Base-by-base conservation (phyloP, 371 early-diverging fungal genomes). In the Dinochytrium kinnereticum region DNA sequence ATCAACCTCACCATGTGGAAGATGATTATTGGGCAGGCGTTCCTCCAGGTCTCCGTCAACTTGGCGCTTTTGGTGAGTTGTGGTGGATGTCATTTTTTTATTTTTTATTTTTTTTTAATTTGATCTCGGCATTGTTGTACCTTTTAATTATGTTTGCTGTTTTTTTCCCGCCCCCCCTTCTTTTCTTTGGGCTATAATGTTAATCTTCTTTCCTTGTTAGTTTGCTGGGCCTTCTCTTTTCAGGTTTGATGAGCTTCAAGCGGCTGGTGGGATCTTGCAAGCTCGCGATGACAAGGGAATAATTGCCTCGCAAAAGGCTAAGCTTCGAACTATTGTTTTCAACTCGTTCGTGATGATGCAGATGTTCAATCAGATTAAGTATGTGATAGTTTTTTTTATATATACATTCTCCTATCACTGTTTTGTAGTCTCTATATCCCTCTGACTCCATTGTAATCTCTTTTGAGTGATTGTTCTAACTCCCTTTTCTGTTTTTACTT, bases 261-360 rank as follows among this genome's bases (percentile, higher is more conserved):
- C 10, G 57, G 73, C 65, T 0, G 73, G 71, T 51, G 74, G 75
- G 0, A 37, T 76, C 3, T n/a, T 51, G 24, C 2, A 13, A 3
- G 74, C 64, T 2, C 13, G 10, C 0, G 51, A 28, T 21, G 33
- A 50, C 0, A 17, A 17, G 15, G 51, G 59, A 0, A 51, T 69
- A 34, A 61, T 69, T 44, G 19, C n/a, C 0, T 17, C 51, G 7
- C 74, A 74, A 24, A 59, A 51, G 38, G 31, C 38, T 38, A 33
- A 39, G 31, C 17, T 75, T 30, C 64, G 64, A 39, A 70, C 71
- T 2, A 67, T 75, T 77, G 90, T 98, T 17, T 98, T 98, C 87
- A 99, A 98, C 82, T 82, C 91, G 17, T 99, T 98, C 86, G 95
- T 98, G 50, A 94, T 97, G 79, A 81, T 96, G 57, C 98, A 98